Evolutionary conservation across 1,284 basidiomycete species (phyloP).

Genomic region (Apiotrichum sp.): DNA sequence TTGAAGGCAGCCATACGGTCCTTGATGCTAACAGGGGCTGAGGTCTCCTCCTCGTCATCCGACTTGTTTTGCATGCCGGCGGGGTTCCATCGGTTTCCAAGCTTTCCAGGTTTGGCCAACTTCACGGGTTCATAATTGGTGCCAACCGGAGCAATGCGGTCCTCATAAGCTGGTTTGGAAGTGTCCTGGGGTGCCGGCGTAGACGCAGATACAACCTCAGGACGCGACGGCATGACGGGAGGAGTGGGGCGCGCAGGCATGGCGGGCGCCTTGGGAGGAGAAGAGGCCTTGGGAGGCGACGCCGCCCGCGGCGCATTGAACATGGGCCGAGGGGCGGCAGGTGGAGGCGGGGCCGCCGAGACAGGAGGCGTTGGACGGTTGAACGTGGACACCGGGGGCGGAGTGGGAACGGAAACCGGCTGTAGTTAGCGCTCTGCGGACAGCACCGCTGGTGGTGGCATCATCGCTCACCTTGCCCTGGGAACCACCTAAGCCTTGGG

Average conservation of each 20-base stretch:
- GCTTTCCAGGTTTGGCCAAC: constrained; percentile 67
- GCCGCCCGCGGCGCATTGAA: constrained; percentile 12
- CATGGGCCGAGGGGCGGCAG: constrained; percentile 50
- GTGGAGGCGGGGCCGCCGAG: constrained; percentile 24
- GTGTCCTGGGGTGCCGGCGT: constrained; percentile 37
- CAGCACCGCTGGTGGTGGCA: too few relatives aligned
- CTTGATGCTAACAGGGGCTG: constrained; percentile 25
- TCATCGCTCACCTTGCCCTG: constrained; percentile 32
- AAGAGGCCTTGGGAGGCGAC: neutral
- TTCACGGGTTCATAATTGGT: constrained; percentile 82
- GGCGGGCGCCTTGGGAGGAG: constrained; percentile 20
- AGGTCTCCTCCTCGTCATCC: constrained; percentile 36
- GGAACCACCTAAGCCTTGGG: constrained; percentile 40
- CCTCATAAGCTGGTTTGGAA: constrained; percentile 65
- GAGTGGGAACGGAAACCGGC: constrained; percentile 27
- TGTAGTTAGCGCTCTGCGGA: constrained; percentile 5
- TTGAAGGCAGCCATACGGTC: constrained; percentile 40
- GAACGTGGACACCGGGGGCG: constrained; percentile 20
- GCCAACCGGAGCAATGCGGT: constrained; percentile 69
- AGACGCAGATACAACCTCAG: constrained; percentile 22
- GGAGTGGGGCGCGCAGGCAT: constrained; percentile 18
- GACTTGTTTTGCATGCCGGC: constrained; percentile 44
- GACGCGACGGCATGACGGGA: constrained; percentile 13
- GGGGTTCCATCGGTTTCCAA: constrained; percentile 68
- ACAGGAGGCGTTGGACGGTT: constrained; percentile 6